These are phyloP conservation scores for Aspergillus diversus DNA, from an alignment of 495 filamentous ascomycete species.

Conservation along the genomic window DNA sequence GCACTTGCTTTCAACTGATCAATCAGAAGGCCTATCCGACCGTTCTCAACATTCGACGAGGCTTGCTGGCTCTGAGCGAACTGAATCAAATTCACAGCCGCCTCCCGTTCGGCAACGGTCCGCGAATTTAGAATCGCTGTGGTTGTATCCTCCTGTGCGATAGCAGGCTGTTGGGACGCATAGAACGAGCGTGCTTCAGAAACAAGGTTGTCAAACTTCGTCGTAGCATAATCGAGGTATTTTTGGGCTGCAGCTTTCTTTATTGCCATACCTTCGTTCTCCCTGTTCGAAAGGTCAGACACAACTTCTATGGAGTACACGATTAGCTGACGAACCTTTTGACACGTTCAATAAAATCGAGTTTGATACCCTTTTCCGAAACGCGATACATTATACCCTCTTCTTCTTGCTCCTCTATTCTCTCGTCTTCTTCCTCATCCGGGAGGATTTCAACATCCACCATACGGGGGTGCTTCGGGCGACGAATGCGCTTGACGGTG, in stretches of 20 bases:
- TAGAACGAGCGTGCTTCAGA: slow-evolving; percentile 29
- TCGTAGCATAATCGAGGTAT: slow-evolving; percentile 30
- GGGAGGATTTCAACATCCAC: slow-evolving; percentile 74
- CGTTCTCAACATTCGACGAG: slow-evolving; percentile 10
- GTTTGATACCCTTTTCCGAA: slow-evolving; percentile 72
- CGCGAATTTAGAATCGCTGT: slow-evolving; percentile 30
- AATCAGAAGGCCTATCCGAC: slow-evolving; percentile 31
- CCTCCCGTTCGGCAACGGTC: slow-evolving; percentile 34
- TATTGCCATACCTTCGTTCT: slow-evolving; percentile 25
- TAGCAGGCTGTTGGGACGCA: slow-evolving; percentile 19
- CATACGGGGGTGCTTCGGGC: slow-evolving; percentile 64
- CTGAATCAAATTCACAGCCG: slow-evolving; percentile 32
- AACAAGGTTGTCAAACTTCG: slow-evolving; percentile 30
- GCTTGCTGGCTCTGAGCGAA: slow-evolving; percentile 29
- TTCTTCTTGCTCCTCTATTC: slow-evolving; percentile 53
- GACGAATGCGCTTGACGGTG: slow-evolving; percentile 54
- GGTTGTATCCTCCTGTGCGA: slow-evolving; percentile 23
- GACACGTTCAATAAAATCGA: slow-evolving; percentile 65
- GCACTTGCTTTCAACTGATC: slow-evolving; percentile 35
- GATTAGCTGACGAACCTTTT: slow-evolving; percentile 37
- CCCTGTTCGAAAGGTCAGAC: slow-evolving; percentile 21
- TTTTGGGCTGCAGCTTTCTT: slow-evolving; percentile 25
- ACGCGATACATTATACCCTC: slow-evolving; percentile 67
- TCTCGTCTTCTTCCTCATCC: slow-evolving; percentile 58
- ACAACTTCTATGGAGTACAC: neutral